These are phyloP conservation scores for Euphrasia confusa DNA, from an alignment of 257 asterid species.

Conservation along the genomic window DNA sequence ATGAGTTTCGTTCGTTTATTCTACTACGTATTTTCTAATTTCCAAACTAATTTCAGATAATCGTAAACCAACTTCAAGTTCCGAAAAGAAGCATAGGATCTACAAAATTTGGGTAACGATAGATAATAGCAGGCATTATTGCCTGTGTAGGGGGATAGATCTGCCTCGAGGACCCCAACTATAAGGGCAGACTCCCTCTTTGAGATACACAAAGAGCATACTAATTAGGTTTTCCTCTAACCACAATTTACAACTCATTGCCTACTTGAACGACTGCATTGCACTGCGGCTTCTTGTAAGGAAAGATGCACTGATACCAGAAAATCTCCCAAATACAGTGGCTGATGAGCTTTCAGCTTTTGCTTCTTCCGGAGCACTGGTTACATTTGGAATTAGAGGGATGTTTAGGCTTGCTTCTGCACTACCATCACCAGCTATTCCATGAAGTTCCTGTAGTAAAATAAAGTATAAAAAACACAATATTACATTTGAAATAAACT, in stretches of 20 bases:
- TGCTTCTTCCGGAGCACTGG: constrained; percentile 33
- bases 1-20: too few species aligned
- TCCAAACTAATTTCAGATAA: too few species aligned
- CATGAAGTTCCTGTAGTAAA: constrained; percentile 35
- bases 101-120: too few species aligned
- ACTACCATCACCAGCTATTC: constrained; percentile 33
- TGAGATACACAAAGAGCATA: background rate
- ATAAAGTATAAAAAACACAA: background rate
- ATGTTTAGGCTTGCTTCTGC: constrained; percentile 30
- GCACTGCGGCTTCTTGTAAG: constrained; percentile 54
- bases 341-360: constrained; percentile 28
- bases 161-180: too few species aligned
- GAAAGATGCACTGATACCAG: constrained; percentile 33
- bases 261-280: constrained; percentile 44
- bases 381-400: constrained; percentile 28
- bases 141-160: too few species aligned
- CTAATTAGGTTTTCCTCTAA: background rate
- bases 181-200: background rate
- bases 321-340: constrained; percentile 37
- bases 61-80: too few species aligned
- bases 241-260: background rate
- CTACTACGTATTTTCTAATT: too few species aligned
- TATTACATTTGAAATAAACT: too few species aligned
- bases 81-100: too few species aligned
- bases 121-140: too few species aligned